A percentile compares a stretch with the other conserved stretches of the same genome.
Evolutionary conservation across 2,329 filamentous ascomycete genomes (phyloP).

Genomic region (Monilinia laxa): DNA sequence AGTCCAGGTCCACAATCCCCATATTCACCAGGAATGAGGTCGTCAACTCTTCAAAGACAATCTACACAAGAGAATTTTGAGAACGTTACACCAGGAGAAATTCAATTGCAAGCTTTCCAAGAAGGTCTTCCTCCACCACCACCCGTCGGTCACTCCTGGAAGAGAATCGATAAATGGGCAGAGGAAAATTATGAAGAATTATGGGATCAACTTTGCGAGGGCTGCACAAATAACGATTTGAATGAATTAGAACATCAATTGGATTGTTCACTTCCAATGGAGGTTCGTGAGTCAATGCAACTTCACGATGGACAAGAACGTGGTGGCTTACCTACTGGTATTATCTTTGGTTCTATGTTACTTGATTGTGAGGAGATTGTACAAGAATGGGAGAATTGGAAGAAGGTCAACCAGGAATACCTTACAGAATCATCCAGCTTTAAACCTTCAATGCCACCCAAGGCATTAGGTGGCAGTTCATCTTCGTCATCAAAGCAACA

Average conservation of each 20-base stretch:
- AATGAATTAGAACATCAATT: constrained; percentile 96
- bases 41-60: constrained; percentile 65
- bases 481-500: constrained; percentile 67
- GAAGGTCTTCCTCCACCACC: constrained; percentile 89
- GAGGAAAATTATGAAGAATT: constrained; percentile 96
- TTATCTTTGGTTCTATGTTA: constrained; percentile 92
- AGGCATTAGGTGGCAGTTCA: constrained; percentile 64
- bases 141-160: constrained; percentile 86
- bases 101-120: constrained; percentile 94
- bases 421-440: constrained; percentile 54
- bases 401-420: constrained; percentile 87
- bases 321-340: constrained; percentile 83
- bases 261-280: constrained; percentile 88
- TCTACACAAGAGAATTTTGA: constrained; percentile 67
- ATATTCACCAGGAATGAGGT: constrained; percentile 88
- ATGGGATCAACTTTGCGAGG: constrained; percentile 88
- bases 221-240: constrained; percentile 88
- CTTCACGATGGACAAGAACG: constrained; percentile 97
- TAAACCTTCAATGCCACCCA: constrained; percentile 65
- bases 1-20: constrained; percentile 62
- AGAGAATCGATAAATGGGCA: constrained; percentile 87
- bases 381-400: constrained; percentile 97
- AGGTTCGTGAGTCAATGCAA: constrained; percentile 87
- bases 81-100: constrained; percentile 72
- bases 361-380: constrained; percentile 98